Conservation (phyloP, 2,329 filamentous ascomycete species). For the Cryphonectria carpinicola region DNA sequence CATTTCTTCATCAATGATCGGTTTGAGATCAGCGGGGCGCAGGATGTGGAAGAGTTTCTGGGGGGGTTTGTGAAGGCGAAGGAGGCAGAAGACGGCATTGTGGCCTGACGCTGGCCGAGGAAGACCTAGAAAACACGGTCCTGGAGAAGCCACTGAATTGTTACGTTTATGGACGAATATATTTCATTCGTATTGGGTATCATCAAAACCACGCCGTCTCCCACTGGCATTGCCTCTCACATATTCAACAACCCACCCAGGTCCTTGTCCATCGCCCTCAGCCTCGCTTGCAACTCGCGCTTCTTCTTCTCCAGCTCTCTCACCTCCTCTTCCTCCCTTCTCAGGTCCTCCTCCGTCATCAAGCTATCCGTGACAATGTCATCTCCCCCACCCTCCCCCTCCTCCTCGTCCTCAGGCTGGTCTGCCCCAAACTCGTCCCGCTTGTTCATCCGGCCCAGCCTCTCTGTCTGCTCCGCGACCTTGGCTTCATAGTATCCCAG, state of each 20-base stretch:
- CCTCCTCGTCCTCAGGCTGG: slow-evolving; percentile 59
- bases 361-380: slow-evolving; percentile 46
- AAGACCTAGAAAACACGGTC: not conserved
- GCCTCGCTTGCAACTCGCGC: slow-evolving; percentile 56
- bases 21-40: slow-evolving; percentile 71
- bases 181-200: slow-evolving; percentile 20
- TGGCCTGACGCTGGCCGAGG: not conserved
- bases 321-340: slow-evolving; percentile 69
- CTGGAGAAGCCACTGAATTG: not conserved
- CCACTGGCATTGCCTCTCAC: slow-evolving; percentile 39
- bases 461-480: slow-evolving; percentile 75
- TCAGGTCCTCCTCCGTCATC: slow-evolving; percentile 71
- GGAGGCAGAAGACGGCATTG: slow-evolving; percentile 32
- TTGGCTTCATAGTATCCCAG: slow-evolving; percentile 79
- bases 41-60: slow-evolving; percentile 70
- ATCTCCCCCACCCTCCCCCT: slow-evolving; percentile 59
- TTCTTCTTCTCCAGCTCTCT: slow-evolving; percentile 60
- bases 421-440: slow-evolving; percentile 61
- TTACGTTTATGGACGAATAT: not conserved
- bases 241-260: slow-evolving; percentile 58
- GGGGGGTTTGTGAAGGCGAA: slow-evolving; percentile 63
- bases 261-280: slow-evolving; percentile 60
- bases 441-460: slow-evolving; percentile 74
- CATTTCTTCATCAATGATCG: slow-evolving; percentile 73
- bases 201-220: slow-evolving; percentile 20